Conservation (phyloP, 192 early-diverging fungal genomes). For the Entomortierella beljakovae region DNA sequence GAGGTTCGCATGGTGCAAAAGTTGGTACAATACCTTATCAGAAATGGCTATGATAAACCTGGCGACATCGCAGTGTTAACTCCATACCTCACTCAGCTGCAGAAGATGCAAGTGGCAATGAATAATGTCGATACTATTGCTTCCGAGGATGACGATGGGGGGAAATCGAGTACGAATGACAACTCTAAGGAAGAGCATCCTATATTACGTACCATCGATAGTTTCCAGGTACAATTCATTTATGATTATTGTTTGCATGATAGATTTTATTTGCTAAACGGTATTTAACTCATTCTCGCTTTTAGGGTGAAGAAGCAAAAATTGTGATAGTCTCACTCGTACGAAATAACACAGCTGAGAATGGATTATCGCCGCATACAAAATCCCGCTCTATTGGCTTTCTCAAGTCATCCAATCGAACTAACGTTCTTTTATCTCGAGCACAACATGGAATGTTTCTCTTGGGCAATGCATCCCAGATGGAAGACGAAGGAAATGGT, state of each 20-base stretch:
- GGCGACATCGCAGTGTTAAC: conserved; percentile 67
- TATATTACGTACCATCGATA: conserved; percentile 57
- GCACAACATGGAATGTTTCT: conserved; percentile 71
- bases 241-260: no score
- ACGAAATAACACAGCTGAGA: conserved; percentile 22
- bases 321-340: conserved; percentile 59
- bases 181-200: no score
- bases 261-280: no score
- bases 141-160: conserved; percentile 1
- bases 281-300: no score
- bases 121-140: neutral
- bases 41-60: conserved; percentile 60
- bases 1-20: conserved; percentile 64
- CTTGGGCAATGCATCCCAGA: conserved; percentile 59
- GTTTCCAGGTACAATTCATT: conserved; percentile 55
- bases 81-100: conserved; percentile 63
- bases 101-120: conserved; percentile 9
- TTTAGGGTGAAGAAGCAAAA: conserved; percentile 58
- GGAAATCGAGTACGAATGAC: conserved; percentile 19
- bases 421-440: conserved; percentile 67
- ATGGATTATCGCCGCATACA: no score
- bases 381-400: conserved; percentile 63
- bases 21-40: conserved; percentile 59
- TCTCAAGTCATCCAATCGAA: conserved; percentile 64
- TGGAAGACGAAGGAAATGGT: conserved; percentile 25